Evolutionary conservation across 1,284 basidiomycete species (phyloP).

Genomic region (Serendipita sp.): DNA sequence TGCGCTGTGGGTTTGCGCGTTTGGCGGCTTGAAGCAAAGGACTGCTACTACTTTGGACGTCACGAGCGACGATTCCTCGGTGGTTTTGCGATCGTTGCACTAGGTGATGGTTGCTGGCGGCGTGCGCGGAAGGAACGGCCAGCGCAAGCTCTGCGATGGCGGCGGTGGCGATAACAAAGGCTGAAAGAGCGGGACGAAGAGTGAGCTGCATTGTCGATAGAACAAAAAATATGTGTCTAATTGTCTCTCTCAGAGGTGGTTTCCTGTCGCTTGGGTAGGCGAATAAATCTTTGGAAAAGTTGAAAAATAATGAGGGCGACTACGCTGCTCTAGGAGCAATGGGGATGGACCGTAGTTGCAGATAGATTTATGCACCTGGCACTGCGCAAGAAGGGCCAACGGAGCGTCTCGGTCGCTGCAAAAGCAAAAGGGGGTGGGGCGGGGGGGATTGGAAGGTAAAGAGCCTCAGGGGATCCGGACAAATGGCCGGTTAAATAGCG

Average conservation of each 20-base stretch:
- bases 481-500: too few species aligned
- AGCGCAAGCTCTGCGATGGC: background rate
- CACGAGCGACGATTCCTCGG: background rate
- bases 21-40: background rate
- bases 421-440: background rate
- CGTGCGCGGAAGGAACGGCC: constrained; percentile 5
- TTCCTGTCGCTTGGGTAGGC: too few species aligned
- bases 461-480: too few species aligned
- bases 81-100: background rate
- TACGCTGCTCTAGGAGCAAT: too few species aligned
- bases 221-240: background rate
- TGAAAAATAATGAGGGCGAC: too few species aligned
- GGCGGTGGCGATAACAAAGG: background rate
- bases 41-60: background rate
- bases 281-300: too few species aligned
- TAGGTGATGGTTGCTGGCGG: background rate
- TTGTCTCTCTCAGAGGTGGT: background rate
- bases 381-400: background rate
- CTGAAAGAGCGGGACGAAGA: background rate
- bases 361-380: background rate
- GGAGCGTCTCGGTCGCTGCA: background rate
- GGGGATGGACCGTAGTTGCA: too few species aligned
- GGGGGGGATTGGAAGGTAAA: background rate
- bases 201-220: background rate
- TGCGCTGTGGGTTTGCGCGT: background rate